A percentile compares a stretch with the other conserved stretches of the same genome.
Conservation (phyloP, 768 basidiomycete genomes). For the Boletus subparvulus region DNA sequence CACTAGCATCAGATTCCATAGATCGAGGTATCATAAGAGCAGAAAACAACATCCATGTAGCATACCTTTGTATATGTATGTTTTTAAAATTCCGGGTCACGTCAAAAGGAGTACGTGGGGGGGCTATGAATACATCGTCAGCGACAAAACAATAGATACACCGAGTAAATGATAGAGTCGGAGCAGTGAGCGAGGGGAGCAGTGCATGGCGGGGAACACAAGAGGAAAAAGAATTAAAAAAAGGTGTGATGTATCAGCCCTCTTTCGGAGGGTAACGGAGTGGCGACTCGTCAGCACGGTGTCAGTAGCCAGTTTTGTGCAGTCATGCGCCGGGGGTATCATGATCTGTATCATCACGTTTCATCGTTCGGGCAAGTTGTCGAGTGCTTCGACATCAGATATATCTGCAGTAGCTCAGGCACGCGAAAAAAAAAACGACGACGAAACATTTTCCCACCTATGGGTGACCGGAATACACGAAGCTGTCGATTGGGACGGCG, state of each 20-base stretch:
- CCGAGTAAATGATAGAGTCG: constrained; percentile 5
- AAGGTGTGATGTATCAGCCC: background rate
- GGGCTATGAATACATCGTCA: constrained; percentile 22
- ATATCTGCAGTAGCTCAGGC: constrained; percentile 23
- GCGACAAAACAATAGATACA: constrained; percentile 24
- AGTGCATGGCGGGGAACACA: constrained; percentile 10
- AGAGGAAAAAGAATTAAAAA: background rate
- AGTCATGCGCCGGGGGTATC: constrained; percentile 1
- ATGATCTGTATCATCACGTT: background rate
- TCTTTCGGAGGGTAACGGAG: background rate
- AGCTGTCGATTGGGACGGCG: constrained; percentile 16
- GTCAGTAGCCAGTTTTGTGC: background rate
- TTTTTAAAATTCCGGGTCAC: background rate
- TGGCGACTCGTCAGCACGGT: background rate
- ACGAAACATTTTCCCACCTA: constrained; percentile 22
- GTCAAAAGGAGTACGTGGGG: background rate
- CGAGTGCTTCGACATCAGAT: constrained; percentile 27
- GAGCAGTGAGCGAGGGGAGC: constrained; percentile 11
- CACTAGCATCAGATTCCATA: constrained; percentile 3
- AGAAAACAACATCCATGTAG: background rate
- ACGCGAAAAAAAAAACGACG: background rate
- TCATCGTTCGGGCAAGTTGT: constrained; percentile 23
- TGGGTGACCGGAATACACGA: constrained; percentile 32
- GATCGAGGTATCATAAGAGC: constrained; percentile 3
- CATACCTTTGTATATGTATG: constrained; percentile 8